Evolutionary conservation across 495 filamentous ascomycete genomes (phyloP).

Genomic region (Talaromyces nanjingensis): DNA sequence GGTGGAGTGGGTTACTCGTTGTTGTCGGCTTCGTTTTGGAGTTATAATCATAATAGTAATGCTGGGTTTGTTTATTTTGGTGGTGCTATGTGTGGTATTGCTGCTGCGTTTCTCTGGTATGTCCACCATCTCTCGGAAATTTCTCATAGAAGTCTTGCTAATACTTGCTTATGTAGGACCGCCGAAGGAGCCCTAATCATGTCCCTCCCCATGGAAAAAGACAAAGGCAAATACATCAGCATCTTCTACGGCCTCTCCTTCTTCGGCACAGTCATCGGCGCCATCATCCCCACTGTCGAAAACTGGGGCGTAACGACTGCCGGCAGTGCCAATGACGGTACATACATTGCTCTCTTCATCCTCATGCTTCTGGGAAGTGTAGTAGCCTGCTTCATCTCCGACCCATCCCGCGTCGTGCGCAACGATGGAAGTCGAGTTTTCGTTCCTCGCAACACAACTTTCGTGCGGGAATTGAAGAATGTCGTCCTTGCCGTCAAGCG

Average conservation of each 20-base stretch:
- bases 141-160: neutral
- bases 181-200: constrained; percentile 13
- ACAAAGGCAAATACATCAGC: constrained; percentile 15
- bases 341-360: constrained; percentile 15
- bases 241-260: constrained; percentile 15
- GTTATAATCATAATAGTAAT: constrained; percentile 13
- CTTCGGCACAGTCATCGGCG: constrained; percentile 14
- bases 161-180: constrained; percentile 6
- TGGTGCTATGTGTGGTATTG: constrained; percentile 14
- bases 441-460: constrained; percentile 12
- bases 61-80: constrained; percentile 14
- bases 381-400: constrained; percentile 12
- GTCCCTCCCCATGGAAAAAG: constrained; percentile 14
- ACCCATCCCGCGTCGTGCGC: constrained; percentile 12
- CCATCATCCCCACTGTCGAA: constrained; percentile 14
- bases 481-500: constrained; percentile 10
- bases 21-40: constrained; percentile 13
- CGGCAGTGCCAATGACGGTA: constrained; percentile 13
- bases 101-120: constrained; percentile 14
- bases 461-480: constrained; percentile 13
- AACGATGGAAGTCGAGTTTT: constrained; percentile 13
- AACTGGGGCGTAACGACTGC: constrained; percentile 14
- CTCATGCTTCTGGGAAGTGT: constrained; percentile 13
- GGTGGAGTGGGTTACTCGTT: constrained; percentile 14
- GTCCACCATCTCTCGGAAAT: neutral